phyloP scores from a whole-genome alignment of 352 stramenopile species.

The Phytopythium chamaehyphon region DNA sequence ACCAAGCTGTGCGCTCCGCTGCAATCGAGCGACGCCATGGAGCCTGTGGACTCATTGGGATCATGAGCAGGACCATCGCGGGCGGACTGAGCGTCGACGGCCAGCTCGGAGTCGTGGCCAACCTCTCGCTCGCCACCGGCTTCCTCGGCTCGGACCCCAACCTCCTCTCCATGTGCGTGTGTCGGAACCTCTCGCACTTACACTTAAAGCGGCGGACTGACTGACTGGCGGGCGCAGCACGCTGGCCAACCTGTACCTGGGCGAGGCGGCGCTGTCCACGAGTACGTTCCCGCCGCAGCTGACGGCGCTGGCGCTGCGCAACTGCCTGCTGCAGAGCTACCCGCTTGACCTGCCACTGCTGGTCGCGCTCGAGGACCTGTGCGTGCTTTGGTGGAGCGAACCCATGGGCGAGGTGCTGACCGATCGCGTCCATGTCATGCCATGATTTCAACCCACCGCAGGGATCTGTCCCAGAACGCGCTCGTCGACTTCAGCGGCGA shows the following conservation, averaged over 20 bases:
- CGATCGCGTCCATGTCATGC: too few species aligned
- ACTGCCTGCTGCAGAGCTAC: conserved; percentile 50
- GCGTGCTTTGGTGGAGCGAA: conserved; percentile 10
- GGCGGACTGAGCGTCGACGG: conserved; percentile 40
- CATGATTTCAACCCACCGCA: conserved; percentile 8
- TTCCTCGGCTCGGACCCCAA: conserved; percentile 31
- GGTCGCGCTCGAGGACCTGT: conserved; percentile 45
- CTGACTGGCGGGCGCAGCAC: conserved; percentile 21
- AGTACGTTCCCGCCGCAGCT: conserved; percentile 47
- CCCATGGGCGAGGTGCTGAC: neutral
- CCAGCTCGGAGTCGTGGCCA: conserved; percentile 36
- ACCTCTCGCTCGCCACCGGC: conserved; percentile 25
- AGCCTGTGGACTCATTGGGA: neutral
- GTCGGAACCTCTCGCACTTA: too few species aligned
- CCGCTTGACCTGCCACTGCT: conserved; percentile 50
- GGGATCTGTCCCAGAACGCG: conserved; percentile 62
- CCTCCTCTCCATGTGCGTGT: conserved; percentile 41
- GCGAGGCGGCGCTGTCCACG: conserved; percentile 20
- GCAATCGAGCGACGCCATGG: neutral
- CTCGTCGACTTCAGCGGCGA: conserved; percentile 47
- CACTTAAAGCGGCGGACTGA: too few species aligned
- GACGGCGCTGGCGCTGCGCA: conserved; percentile 37
- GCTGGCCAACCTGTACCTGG: conserved; percentile 50
- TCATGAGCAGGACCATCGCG: conserved; percentile 32
- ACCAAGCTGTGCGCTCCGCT: conserved; percentile 22